Base-by-base conservation (phyloP, 768 basidiomycete genomes). In the Filobasidium floriforme region DNA sequence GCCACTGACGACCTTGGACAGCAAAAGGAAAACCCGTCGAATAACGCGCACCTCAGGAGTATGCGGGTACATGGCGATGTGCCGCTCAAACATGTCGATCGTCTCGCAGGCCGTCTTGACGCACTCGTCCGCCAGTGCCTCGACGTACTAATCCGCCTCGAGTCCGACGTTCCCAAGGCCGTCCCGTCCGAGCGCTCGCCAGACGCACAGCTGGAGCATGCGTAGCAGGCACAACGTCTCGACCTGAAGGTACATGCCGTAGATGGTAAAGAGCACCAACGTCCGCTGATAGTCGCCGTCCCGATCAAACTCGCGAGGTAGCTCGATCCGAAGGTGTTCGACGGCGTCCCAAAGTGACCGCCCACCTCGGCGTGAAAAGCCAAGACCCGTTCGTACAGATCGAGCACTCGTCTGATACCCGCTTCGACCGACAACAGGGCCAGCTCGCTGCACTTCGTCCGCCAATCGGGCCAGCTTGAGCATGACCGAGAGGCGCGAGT, bases 21-120 rank as follows among this genome's bases (percentile, higher is more conserved):
- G n/a, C n/a, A n/a, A n/a, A n/a, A n/a, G n/a, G n/a, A n/a, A n/a
- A 26, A 19, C 22, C 26, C 9, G 52, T 54, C 24, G 40, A 14
- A 12, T 9, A 11, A 22, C 5, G 37, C 64, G 49, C 32, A 60
- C 64, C 28, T 59, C 59, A 1, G 64, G 59, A 26, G 54, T 22
- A 29, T 65, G 46, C 28, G 64, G 59, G 44, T 54, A 49, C 19
- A 24, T 24, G 3, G 41, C 41, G 41, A 65, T 60, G 29, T 65
- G 59, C 7, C 46, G 43, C 22, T 65, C 26, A 41, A 65, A 65
- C 40, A 59, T 59, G 29, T 59, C 19, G 19, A 65, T 60, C 28
- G 59, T 65, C 7, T 22, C 52, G 24, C 46, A 41, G 2, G 64
- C 64, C 18, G 59, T 44, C 22, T 57, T 19, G 7, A 60, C 64